Evolutionary conservation across 768 basidiomycete species (phyloP), one percentile per base, ranked within the genome.

Genomic region (Phylloporus rhodoxanthus): DNA sequence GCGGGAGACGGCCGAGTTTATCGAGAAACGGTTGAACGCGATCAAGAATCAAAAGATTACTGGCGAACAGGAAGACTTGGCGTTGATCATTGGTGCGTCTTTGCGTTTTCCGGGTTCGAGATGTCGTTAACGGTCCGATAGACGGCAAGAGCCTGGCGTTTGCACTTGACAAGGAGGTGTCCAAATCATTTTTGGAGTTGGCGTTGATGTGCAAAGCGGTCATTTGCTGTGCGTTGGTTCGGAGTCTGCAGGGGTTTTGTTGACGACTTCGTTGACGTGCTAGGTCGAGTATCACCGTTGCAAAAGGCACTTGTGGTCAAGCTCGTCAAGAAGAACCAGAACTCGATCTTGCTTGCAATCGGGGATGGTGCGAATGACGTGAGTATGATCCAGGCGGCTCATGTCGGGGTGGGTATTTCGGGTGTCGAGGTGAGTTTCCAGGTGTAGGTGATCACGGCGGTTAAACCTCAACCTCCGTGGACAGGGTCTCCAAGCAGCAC

Each of bases 161-260:
- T 66, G 96, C 96, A 2, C 72, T 99, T 43, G 92, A 98, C 64
- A 98, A 97, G 69, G 89, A 90, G 19, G 69, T 94, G 6, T 89
- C 91, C 19, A 87, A 88, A 62, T 76, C 77, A 6, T 97, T 99
- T 73, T 75, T 98, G 48, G 96, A 99, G 65, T 72, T 99, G 33
- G 95, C 95, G 1, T 82, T 97, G 57, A 85, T 98, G 85, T 99
- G 96, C 75, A 97, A 97, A 62, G 95, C 96, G 26, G 96, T 98
- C 43, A 86, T 99, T 32, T 98, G 95, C 68, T 99, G 95, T 94
- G 32, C n/a, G 63, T 57, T 25, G 32, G 20, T 25, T 15, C n/a
- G 11, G 7, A 11, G 3, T 42, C 9, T 26, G n/a, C 8, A 15
- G 7, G 5, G 21, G 8, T 14, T 15, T 40, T 46, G 20, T 39